Base-by-base conservation (phyloP, 495 filamentous ascomycete species). In the Lichenothelia convexa region DNA sequence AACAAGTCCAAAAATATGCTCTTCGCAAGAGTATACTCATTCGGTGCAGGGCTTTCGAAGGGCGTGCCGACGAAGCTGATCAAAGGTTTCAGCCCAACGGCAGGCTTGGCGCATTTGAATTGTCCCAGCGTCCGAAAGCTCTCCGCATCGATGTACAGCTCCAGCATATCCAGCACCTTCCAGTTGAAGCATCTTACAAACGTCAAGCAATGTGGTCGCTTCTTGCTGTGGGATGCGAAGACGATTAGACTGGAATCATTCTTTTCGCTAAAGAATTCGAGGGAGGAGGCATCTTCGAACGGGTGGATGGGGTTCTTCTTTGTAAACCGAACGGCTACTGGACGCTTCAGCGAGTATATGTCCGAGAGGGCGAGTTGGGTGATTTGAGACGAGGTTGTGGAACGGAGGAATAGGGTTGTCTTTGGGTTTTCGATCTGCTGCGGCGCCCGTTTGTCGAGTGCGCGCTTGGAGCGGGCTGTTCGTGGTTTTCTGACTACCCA, bases 261-360 rank as follows among this genome's bases (percentile, higher is more conserved):
- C 65, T 95, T 97, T 49, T 82, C 72, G 42, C 75, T 75, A 61
- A 95, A 79, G 64, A 97, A 95, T 53, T 91, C 80, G 18, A 97
- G 65, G 15, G 75, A 80, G 12, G 78, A 65, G 36, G 77, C 58
- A 53, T 86, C 87, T 58, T 93, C 91, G 58, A 95, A 97, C 2
- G 89, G 89, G 51, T 84, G 87, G 45, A 92, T 73, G 37, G 69
- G 62, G 55, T 97, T 97, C 61, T 92, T 93, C 66, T 94, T 95
- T 57, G 69, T 78, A 64, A 97, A 93, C 37, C 83, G 82, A 53
- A 84, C 68, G 16, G 75, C 71, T 43, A 82, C 56, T 5, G 82
- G 81, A 40, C 77, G 71, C 41, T 84, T 80, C 48, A 95, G 61
- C 18, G 78, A 68, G 55, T 84, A 67, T 26, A 97, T 70, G 47